phyloP scores from a whole-genome alignment of 768 basidiomycete genomes.

The Hericium rajendrae region DNA sequence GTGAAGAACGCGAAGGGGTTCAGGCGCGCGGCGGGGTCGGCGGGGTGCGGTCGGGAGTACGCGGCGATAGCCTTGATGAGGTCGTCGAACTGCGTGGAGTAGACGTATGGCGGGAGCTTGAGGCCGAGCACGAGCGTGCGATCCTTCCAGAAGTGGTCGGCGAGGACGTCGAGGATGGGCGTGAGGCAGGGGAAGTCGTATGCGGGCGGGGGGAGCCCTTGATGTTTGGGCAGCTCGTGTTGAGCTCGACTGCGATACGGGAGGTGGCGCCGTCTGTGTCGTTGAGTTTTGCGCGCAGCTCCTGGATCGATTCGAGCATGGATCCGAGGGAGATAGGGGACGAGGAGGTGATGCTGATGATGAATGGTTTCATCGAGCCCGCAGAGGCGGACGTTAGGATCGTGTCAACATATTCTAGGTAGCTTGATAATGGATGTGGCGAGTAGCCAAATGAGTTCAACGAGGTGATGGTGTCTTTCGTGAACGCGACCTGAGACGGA shows the following conservation, averaged over 20 bases:
- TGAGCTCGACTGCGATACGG: slow-evolving; percentile 69
- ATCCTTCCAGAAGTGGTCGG: slow-evolving; percentile 39
- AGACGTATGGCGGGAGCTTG: slow-evolving; percentile 29
- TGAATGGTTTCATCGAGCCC: slow-evolving; percentile 46
- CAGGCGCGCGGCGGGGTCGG: not conserved
- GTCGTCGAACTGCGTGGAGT: slow-evolving; percentile 11
- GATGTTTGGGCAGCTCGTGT: slow-evolving; percentile 83
- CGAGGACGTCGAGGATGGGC: slow-evolving; percentile 47
- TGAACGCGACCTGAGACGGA: slow-evolving; percentile 47
- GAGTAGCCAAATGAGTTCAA: slow-evolving; percentile 87
- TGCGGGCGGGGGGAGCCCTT: slow-evolving; percentile 44
- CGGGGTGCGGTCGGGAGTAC: slow-evolving; percentile 10
- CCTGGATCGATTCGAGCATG: slow-evolving; percentile 55
- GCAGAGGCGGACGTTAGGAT: slow-evolving; percentile 32
- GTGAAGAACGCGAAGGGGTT: slow-evolving; percentile 14
- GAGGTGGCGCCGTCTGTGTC: slow-evolving; percentile 19
- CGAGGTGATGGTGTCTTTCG: slow-evolving; percentile 42
- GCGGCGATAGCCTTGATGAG: slow-evolving; percentile 4
- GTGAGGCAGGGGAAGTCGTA: slow-evolving; percentile 46
- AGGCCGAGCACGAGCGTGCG: slow-evolving; percentile 56
- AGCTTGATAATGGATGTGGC: slow-evolving; percentile 58
- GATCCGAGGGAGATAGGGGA: slow-evolving; percentile 35
- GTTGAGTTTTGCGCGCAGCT: slow-evolving; percentile 33
- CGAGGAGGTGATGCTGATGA: slow-evolving; percentile 72
- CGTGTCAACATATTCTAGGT: slow-evolving; percentile 52